These are phyloP conservation scores for Microsporum canis DNA, from an alignment of 2,329 filamentous ascomycete genomes.

Conservation along the genomic window DNA sequence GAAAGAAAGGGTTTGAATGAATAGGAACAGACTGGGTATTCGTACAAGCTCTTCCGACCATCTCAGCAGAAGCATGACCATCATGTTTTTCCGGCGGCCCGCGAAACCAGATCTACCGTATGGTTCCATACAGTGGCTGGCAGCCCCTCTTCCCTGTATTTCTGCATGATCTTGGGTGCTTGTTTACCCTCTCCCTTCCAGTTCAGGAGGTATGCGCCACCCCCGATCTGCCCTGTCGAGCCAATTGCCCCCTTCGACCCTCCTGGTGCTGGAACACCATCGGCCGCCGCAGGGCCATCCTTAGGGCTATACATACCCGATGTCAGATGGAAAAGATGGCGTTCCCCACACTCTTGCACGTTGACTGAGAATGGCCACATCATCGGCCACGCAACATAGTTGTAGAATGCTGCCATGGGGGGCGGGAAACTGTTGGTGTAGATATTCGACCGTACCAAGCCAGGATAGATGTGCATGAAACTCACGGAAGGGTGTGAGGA, in stretches of 20 bases:
- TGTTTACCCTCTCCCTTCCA: neutral
- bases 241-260: neutral
- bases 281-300: neutral
- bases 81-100: neutral
- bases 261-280: neutral
- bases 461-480: conserved; percentile 41
- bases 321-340: neutral
- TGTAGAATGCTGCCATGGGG: conserved; percentile 18
- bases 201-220: neutral
- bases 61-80: neutral
- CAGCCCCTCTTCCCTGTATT: neutral
- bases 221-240: neutral
- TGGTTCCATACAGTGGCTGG: neutral
- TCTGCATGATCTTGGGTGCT: neutral
- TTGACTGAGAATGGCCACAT: conserved; percentile 14
- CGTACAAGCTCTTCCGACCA: neutral
- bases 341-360: conserved; percentile 19
- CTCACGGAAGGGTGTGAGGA: conserved; percentile 35
- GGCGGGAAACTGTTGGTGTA: conserved; percentile 42
- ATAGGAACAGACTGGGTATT: neutral
- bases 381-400: conserved; percentile 29
- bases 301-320: neutral
- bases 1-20: neutral
- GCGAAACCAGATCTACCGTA: neutral
- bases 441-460: conserved; percentile 30